phyloP scores from a whole-genome alignment of 1,284 basidiomycete species.

The Vanrija sp. region DNA sequence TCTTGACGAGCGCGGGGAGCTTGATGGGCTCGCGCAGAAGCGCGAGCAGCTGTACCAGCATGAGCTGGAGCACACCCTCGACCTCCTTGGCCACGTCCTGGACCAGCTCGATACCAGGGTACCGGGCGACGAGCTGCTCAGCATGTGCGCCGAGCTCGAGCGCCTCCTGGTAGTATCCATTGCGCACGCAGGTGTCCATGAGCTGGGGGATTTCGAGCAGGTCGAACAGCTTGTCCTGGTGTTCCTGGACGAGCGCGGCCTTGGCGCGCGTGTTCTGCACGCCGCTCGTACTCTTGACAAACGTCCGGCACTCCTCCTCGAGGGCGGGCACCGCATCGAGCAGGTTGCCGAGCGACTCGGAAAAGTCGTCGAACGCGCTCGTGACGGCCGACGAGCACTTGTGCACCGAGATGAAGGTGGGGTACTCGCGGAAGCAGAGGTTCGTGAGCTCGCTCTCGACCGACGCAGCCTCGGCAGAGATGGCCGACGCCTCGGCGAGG shows the following conservation, averaged over 20 bases:
- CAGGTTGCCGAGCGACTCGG: constrained; percentile 61
- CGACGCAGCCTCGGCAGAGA: constrained; percentile 74
- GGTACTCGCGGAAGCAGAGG: constrained; percentile 80
- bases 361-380: constrained; percentile 63
- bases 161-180: constrained; percentile 85
- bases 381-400: constrained; percentile 55
- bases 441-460: constrained; percentile 81
- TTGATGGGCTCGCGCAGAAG: constrained; percentile 80
- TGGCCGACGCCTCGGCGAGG: constrained; percentile 63
- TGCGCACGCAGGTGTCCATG: constrained; percentile 85
- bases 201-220: constrained; percentile 82
- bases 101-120: constrained; percentile 52
- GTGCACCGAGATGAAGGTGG: constrained; percentile 79
- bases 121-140: constrained; percentile 50
- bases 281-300: constrained; percentile 57
- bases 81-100: constrained; percentile 66
- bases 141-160: constrained; percentile 74
- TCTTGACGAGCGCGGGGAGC: constrained; percentile 81
- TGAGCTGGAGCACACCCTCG: constrained; percentile 57
- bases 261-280: constrained; percentile 65
- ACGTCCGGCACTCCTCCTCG: constrained; percentile 63
- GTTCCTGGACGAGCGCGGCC: constrained; percentile 75
- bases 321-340: constrained; percentile 65
- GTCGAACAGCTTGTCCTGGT: constrained; percentile 85
- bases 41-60: constrained; percentile 63